Evolutionary conservation across 768 basidiomycete species (phyloP), one percentile per base, ranked within the genome.

Genomic region (Fomitopsis pulvina): DNA sequence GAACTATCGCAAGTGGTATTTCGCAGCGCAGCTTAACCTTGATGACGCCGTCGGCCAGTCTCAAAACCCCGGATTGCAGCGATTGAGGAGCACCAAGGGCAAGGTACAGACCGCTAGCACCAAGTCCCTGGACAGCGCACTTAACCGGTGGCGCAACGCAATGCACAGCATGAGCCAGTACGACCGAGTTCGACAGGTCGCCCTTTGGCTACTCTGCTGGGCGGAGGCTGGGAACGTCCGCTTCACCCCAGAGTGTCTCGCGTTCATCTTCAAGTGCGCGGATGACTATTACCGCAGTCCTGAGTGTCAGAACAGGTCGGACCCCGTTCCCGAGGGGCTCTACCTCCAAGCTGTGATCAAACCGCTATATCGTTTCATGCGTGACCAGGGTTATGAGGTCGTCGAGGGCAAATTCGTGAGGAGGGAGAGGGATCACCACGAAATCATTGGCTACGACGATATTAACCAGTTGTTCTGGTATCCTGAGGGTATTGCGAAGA

Each of bases 161-260:
- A 99, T 99, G 96, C 88, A 93, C 73, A 92, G 84, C 71, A 99
- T 99, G 96, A 92, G 87, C 68, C 91, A 96, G 63, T 99, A 99
- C 69, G 96, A 99, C 65, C 85, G 94, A 62, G 79, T 98, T 37
- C 86, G 96, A 12, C 96, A 99, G 67, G 81, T 99, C 54, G 94
- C 96, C 2, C 83, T 99, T 37, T 99, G 85, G 66, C 79, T 99
- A 45, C 79, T 99, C 40, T 96, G 93, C 65, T 99, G 96, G 96
- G 96, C 94, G 48, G 96, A 99, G 70, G 96, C 85, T 0, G 94
- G 92, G 47, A 96, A 98, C 62, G 89, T 99, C 44, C 86, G 96
- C 53, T 98, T 98, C 69, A 86, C 92, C 20, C 94, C 96, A 10
- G 96, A 99, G 64, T 91, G 88, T 59, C 71, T 99, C 41, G 97